Evolutionary conservation across 371 early-diverging fungal genomes (phyloP).

Genomic region (Umbelopsis sp.): DNA sequence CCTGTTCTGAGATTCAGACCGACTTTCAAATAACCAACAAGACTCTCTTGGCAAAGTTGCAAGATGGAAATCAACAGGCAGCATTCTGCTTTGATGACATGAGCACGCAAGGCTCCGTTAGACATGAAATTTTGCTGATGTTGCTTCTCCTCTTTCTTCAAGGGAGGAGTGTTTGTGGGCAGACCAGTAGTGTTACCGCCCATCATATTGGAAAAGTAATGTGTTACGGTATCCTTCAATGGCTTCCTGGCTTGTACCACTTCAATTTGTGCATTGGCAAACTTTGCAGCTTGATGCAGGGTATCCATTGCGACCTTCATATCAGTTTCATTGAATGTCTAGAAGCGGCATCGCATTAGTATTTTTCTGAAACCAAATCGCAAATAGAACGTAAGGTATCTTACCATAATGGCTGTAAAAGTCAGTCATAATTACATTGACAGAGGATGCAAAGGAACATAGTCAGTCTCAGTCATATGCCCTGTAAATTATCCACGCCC

Average conservation of each 20-base stretch:
- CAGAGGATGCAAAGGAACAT: background rate
- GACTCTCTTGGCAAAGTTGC: slow-evolving; percentile 57
- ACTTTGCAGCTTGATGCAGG: slow-evolving; percentile 49
- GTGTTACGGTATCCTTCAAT: slow-evolving; percentile 39
- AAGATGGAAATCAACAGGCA: slow-evolving; percentile 58
- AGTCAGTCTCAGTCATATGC: background rate
- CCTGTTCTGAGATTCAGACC: slow-evolving; percentile 66
- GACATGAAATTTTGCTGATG: slow-evolving; percentile 40
- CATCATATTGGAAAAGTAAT: slow-evolving; percentile 44
- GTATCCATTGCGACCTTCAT: slow-evolving; percentile 48
- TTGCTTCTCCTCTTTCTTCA: slow-evolving; percentile 32
- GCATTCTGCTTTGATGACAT: slow-evolving; percentile 64
- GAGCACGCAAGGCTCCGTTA: slow-evolving; percentile 64
- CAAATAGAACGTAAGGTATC: background rate
- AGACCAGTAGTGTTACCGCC: slow-evolving; percentile 41
- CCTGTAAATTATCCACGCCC: too few species aligned
- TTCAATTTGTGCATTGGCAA: slow-evolving; percentile 57
- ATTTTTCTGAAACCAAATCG: background rate
- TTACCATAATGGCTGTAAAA: slow-evolving; percentile 33
- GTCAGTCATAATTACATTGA: too few species aligned
- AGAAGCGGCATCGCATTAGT: slow-evolving; percentile 3
- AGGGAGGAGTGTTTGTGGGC: slow-evolving; percentile 43
- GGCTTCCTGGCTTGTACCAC: slow-evolving; percentile 54
- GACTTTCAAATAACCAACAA: slow-evolving; percentile 62
- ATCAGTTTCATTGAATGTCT: slow-evolving; percentile 58